Evolutionary conservation across 108 stramenopile species (phyloP).

Genomic region (Schizochytrium sp.): DNA sequence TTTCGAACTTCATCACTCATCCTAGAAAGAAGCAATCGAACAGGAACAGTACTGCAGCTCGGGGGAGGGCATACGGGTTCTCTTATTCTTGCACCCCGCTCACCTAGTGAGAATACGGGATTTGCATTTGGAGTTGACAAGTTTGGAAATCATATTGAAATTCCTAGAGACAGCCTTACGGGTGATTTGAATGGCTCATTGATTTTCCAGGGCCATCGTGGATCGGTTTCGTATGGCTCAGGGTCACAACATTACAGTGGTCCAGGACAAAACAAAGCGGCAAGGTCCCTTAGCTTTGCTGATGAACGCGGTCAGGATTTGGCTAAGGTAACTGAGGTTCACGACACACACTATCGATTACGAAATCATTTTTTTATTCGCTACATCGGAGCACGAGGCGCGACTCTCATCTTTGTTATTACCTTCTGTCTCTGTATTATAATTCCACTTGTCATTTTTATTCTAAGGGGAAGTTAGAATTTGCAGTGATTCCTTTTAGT

Average conservation of each 20-base stretch:
- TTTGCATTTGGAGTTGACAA: not conserved
- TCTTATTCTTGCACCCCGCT: not conserved
- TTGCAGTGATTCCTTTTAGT: too few species aligned
- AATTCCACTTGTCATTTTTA: not conserved
- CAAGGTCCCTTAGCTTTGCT: constrained; percentile 23
- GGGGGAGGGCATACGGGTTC: not conserved
- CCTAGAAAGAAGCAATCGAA: not conserved
- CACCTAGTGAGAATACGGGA: not conserved
- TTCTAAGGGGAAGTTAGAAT: not conserved
- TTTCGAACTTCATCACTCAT: not conserved
- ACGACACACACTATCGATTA: constrained; percentile 36
- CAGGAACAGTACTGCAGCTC: not conserved
- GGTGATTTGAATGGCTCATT: too few species aligned
- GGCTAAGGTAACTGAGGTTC: not conserved
- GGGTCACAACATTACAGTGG: not conserved
- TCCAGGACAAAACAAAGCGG: not conserved
- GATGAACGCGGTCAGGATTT: constrained; percentile 32
- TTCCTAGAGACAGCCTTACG: not conserved
- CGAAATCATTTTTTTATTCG: not conserved
- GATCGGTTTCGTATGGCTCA: not conserved
- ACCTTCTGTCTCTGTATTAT: not conserved
- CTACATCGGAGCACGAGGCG: not conserved
- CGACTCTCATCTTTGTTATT: not conserved
- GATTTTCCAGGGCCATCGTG: not conserved
- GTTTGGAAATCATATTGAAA: not conserved